These are phyloP conservation scores for Hordeum vulgare DNA, from an alignment of 176 grass and related monocot species.

Conservation along the genomic window DNA sequence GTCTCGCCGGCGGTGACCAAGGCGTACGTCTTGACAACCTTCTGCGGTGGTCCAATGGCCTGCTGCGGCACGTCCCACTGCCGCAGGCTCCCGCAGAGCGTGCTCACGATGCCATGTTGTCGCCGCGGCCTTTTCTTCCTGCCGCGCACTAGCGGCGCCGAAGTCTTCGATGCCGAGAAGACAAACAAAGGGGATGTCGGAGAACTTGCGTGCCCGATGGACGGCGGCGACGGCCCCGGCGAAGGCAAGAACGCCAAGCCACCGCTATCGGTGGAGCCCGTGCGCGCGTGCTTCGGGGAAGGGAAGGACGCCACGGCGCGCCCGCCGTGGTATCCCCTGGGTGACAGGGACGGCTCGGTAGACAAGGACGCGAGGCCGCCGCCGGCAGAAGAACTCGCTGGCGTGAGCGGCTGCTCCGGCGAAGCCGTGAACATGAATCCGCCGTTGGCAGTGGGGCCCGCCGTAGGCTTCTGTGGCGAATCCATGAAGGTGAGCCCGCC, in stretches of 20 bases:
- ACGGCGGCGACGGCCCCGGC: not conserved
- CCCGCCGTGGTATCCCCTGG: not conserved
- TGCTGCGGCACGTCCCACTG: not conserved
- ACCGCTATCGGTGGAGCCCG: not conserved
- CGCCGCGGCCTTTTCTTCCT: not conserved
- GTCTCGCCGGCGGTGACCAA: not conserved
- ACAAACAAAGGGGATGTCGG: not conserved
- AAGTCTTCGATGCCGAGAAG: not conserved
- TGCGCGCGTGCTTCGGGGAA: not conserved
- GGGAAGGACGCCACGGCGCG: not conserved
- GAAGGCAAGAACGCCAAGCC: not conserved
- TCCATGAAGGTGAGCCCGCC: not conserved
- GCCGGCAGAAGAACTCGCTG: not conserved
- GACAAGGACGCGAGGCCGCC: not conserved
- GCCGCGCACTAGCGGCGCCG: not conserved
- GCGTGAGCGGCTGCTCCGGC: not conserved
- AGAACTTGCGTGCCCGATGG: not conserved
- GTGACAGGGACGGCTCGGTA: not conserved
- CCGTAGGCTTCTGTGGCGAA: not conserved
- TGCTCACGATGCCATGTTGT: not conserved
- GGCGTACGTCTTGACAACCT: not conserved
- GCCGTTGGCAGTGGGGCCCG: not conserved
- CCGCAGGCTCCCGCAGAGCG: not conserved
- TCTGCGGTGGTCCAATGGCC: not conserved
- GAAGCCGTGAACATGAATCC: not conserved